Evolutionary conservation across 495 filamentous ascomycete species (phyloP).

Genomic region (Trichocladium antarcticum): DNA sequence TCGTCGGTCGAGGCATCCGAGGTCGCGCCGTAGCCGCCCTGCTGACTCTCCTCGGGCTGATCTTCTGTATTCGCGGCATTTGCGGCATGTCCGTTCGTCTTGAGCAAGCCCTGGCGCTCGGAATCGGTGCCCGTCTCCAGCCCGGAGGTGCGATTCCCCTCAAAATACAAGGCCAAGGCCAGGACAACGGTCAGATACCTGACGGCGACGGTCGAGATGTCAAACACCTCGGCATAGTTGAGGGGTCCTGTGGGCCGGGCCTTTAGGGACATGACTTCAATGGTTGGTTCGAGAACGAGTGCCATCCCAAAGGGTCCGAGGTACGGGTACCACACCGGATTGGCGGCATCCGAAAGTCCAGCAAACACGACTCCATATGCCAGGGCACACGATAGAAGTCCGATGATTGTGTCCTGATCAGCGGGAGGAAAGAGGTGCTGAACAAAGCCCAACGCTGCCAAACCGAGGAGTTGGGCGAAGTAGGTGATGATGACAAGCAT

Average conservation of each 20-base stretch:
- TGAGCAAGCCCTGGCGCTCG: constrained; percentile 42
- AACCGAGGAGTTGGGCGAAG: constrained; percentile 36
- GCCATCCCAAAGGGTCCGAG: constrained; percentile 46
- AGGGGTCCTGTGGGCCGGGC: constrained; percentile 5
- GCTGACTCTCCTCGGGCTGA: constrained; percentile 14
- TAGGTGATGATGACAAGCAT: constrained; percentile 39
- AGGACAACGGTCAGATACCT: constrained; percentile 26
- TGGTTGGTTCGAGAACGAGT: constrained; percentile 38
- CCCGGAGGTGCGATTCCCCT: constrained; percentile 17
- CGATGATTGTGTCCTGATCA: constrained; percentile 37
- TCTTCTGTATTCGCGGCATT: constrained; percentile 16
- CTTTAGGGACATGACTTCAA: constrained; percentile 30
- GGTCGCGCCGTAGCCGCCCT: constrained; percentile 38
- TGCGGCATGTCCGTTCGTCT: constrained; percentile 19
- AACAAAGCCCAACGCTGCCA: constrained; percentile 31
- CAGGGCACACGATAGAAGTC: constrained; percentile 44
- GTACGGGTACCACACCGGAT: constrained; percentile 52
- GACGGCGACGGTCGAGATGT: constrained; percentile 22
- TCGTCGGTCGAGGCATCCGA: constrained; percentile 27
- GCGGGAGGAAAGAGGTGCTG: constrained; percentile 30
- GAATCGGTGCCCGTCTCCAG: constrained; percentile 33
- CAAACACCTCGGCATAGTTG: constrained; percentile 25
- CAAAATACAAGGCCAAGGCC: constrained; percentile 26
- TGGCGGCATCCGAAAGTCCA: constrained; percentile 36
- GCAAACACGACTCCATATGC: constrained; percentile 45